Evolutionary conservation across 2,329 filamentous ascomycete species (phyloP).

Genomic region (Apiospora koreana): DNA sequence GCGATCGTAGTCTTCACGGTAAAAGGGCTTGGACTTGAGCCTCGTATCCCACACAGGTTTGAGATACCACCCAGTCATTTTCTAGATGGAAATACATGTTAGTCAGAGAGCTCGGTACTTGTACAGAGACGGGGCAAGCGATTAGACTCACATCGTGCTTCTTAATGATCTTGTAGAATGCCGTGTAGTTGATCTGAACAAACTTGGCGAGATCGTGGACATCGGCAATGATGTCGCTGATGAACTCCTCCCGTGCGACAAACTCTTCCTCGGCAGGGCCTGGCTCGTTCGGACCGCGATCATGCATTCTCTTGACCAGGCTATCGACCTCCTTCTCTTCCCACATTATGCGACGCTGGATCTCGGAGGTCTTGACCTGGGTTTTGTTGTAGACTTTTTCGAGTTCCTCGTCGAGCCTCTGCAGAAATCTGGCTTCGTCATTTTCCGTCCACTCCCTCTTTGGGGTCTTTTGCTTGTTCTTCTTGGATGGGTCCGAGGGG

Average conservation of each 20-base stretch:
- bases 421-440: conserved; percentile 86
- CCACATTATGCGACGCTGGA: conserved; percentile 87
- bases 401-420: conserved; percentile 83
- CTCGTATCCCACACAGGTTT: conserved; percentile 94
- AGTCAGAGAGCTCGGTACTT: neutral
- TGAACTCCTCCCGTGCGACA: conserved; percentile 85
- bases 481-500: conserved; percentile 27
- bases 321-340: conserved; percentile 78
- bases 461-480: conserved; percentile 37
- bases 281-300: conserved; percentile 56
- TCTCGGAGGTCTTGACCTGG: conserved; percentile 95
- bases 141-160: conserved; percentile 81
- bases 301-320: conserved; percentile 68
- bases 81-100: conserved; percentile 51
- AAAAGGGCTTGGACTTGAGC: conserved; percentile 95
- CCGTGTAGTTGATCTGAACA: conserved; percentile 97
- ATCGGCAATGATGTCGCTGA: conserved; percentile 97
- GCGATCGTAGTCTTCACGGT: conserved; percentile 97
- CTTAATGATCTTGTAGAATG: conserved; percentile 99
- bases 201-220: conserved; percentile 98
- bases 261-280: conserved; percentile 88
- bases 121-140: too few species aligned
- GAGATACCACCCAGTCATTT: conserved; percentile 91
- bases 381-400: conserved; percentile 98
- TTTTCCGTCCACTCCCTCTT: conserved; percentile 81